phyloP scores from a whole-genome alignment of 2,329 filamentous ascomycete genomes.

The Plenodomus tracheiphilus region DNA sequence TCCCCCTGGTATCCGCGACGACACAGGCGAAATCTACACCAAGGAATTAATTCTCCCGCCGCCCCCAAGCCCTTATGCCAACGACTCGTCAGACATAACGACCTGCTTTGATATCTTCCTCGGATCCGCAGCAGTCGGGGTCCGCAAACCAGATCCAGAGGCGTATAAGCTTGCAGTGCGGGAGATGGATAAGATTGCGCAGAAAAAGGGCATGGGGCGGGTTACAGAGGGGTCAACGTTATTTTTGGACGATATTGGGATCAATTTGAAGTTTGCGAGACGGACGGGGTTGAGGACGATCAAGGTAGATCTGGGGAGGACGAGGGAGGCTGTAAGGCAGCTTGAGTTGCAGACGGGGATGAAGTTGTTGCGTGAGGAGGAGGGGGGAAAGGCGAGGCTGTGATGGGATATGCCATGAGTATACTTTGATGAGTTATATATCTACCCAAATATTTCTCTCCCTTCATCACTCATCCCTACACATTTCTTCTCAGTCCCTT shows the following conservation, averaged over 20 bases:
- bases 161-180: conserved; percentile 78
- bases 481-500: conserved; percentile 6
- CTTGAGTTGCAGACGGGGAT: conserved; percentile 77
- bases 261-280: conserved; percentile 82
- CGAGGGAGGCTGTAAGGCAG: conserved; percentile 79
- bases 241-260: conserved; percentile 92
- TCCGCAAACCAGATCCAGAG: conserved; percentile 81
- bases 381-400: conserved; percentile 24
- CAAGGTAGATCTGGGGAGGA: conserved; percentile 78
- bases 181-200: conserved; percentile 66
- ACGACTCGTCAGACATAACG: conserved; percentile 56
- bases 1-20: conserved; percentile 71
- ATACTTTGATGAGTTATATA: not conserved
- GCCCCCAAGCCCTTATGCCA: conserved; percentile 24
- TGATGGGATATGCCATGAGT: conserved; percentile 4
- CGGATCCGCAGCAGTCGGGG: conserved; percentile 80
- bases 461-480: conserved; percentile 8
- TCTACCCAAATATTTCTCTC: not conserved
- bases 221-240: conserved; percentile 70
- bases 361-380: conserved; percentile 55
- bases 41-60: conserved; percentile 36
- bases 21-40: conserved; percentile 50
- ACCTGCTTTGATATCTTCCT: conserved; percentile 84
- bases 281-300: conserved; percentile 77
- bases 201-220: conserved; percentile 55